phyloP scores from a whole-genome alignment of 306 rosid genomes.

The Vigna angularis region DNA sequence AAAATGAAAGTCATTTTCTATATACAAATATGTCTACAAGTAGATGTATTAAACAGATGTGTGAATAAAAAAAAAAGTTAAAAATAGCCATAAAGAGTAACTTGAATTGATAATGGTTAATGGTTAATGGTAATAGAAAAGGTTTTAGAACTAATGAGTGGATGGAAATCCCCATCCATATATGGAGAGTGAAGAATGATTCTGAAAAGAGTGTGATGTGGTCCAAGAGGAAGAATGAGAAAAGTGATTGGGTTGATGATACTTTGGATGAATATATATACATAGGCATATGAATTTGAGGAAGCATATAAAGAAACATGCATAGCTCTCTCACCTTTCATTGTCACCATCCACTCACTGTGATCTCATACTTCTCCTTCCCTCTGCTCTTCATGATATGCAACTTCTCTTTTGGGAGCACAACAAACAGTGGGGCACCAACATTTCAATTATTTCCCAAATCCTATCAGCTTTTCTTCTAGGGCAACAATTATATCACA shows the following conservation, averaged over 20 bases:
- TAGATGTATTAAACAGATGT: too few relatives aligned
- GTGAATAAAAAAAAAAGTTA: too few relatives aligned
- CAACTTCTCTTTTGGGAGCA: slow-evolving; percentile 21
- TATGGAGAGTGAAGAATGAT: neutral
- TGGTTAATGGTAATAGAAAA: neutral
- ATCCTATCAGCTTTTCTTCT: slow-evolving; percentile 13
- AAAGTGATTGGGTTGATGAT: slow-evolving; percentile 25
- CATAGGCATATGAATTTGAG: slow-evolving; percentile 10
- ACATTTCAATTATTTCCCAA: slow-evolving; percentile 32
- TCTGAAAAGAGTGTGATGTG: slow-evolving; percentile 33
- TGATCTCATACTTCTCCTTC: slow-evolving; percentile 9
- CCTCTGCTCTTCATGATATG: neutral
- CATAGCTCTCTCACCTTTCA: slow-evolving; percentile 5
- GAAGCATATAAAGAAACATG: slow-evolving; percentile 4
- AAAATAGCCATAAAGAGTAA: too few relatives aligned
- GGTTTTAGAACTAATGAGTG: neutral
- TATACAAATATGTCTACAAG: too few relatives aligned
- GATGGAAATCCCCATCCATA: neutral
- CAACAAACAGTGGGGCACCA: slow-evolving; percentile 18
- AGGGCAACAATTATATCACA: slow-evolving; percentile 10
- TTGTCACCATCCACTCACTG: slow-evolving; percentile 44
- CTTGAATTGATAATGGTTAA: too few relatives aligned
- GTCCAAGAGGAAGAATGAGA: slow-evolving; percentile 41
- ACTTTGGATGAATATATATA: slow-evolving; percentile 22
- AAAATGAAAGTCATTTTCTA: too few relatives aligned